These are phyloP conservation scores for Pseudogymnoascus sp. DNA, from an alignment of 2,329 filamentous ascomycete genomes.

Conservation along the genomic window DNA sequence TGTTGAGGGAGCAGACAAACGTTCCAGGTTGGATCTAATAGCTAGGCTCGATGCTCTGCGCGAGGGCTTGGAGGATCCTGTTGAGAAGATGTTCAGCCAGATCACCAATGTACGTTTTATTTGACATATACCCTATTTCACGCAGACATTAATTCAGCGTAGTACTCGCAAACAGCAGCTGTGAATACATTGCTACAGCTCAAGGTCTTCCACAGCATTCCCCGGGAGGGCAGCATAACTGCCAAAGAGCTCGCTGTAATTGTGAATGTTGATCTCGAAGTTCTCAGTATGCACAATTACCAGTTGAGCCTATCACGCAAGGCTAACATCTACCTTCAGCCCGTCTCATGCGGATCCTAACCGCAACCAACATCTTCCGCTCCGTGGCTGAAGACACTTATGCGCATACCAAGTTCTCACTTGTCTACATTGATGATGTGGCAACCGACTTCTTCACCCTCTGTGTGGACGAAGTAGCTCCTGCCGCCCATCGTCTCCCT, in stretches of 20 bases:
- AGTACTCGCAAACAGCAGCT: conserved; percentile 20
- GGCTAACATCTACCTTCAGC: conserved; percentile 14
- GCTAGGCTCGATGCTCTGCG: conserved; percentile 17
- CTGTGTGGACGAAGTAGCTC: conserved; percentile 22
- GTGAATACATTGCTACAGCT: conserved; percentile 20
- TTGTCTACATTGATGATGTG: conserved; percentile 24
- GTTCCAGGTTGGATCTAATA: conserved; percentile 13
- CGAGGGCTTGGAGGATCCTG: conserved; percentile 22
- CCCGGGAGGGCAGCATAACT: conserved; percentile 22
- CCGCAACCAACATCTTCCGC: conserved; percentile 25
- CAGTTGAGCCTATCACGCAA: neutral
- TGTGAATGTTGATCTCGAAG: conserved; percentile 20
- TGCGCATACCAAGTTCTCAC: conserved; percentile 25
- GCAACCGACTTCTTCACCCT: conserved; percentile 26
- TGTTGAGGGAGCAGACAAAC: conserved; percentile 14
- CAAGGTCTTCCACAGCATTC: conserved; percentile 25
- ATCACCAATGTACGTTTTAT: conserved; percentile 21
- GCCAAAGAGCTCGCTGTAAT: conserved; percentile 20
- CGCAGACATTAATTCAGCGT: neutral
- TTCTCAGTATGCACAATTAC: conserved; percentile 19
- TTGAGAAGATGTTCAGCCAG: conserved; percentile 25
- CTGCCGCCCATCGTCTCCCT: conserved; percentile 19
- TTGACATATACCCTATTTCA: neutral
- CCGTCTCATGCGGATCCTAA: conserved; percentile 26
- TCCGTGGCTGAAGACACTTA: conserved; percentile 25